Evolutionary conservation across 495 filamentous ascomycete species (phyloP).

Genomic region (Talaromyces borbonicus): DNA sequence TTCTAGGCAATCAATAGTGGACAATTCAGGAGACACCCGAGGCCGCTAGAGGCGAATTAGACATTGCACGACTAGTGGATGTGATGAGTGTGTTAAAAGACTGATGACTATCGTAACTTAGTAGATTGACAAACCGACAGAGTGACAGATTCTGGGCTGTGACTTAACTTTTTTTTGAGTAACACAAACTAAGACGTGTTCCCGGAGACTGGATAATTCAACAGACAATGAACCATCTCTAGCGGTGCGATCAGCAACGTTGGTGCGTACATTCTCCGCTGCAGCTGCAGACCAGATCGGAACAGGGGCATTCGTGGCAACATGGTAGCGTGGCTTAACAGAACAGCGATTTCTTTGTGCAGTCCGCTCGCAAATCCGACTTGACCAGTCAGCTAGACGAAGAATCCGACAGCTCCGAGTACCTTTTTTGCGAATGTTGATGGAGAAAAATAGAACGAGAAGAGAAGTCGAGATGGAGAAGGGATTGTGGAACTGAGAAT

Average conservation of each 20-base stretch:
- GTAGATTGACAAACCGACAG: too few species aligned
- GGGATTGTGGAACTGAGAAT: too few species aligned
- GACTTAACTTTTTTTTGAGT: not conserved
- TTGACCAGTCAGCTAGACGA: not conserved
- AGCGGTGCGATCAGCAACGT: not conserved
- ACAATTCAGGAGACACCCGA: conserved; percentile 2
- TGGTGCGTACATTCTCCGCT: conserved; percentile 7
- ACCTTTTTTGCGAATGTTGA: not conserved
- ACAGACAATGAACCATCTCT: not conserved
- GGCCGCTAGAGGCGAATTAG: not conserved
- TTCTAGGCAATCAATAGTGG: not conserved
- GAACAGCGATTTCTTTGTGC: too few species aligned
- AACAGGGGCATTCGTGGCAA: conserved; percentile 1
- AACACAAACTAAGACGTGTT: not conserved
- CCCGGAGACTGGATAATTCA: not conserved
- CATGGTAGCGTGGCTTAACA: too few species aligned
- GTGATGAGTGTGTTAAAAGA: too few species aligned
- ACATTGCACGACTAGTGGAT: not conserved
- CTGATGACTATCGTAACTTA: too few species aligned
- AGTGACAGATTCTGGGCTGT: too few species aligned
- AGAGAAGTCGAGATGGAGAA: too few species aligned
- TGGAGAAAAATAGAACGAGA: too few species aligned
- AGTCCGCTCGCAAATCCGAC: too few species aligned
- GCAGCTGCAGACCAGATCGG: not conserved
- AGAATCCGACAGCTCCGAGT: too few species aligned